Evolutionary conservation across 176 grass and related monocot species (phyloP).

Genomic region (Zea mays): DNA sequence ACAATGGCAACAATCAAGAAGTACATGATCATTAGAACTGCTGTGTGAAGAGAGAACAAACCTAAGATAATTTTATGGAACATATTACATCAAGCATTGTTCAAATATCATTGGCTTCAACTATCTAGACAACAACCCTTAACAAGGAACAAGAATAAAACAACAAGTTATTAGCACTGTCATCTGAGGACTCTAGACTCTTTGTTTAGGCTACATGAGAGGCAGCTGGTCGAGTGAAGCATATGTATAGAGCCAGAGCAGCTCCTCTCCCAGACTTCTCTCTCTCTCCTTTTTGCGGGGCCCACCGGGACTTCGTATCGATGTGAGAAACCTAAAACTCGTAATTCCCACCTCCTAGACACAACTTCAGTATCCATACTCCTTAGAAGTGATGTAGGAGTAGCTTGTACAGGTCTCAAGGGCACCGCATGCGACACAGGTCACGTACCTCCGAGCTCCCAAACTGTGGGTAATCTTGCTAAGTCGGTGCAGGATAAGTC

Average conservation of each 20-base stretch:
- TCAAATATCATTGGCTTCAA: slow-evolving; percentile 20
- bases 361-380: slow-evolving; percentile 36
- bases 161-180: slow-evolving; percentile 38
- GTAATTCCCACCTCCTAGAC: slow-evolving; percentile 40
- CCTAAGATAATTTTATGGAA: slow-evolving; percentile 42
- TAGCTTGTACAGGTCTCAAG: slow-evolving; percentile 39
- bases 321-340: slow-evolving; percentile 41
- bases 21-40: slow-evolving; percentile 39
- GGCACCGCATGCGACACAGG: slow-evolving; percentile 57
- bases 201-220: slow-evolving; percentile 38
- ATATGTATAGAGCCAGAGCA: slow-evolving; percentile 73
- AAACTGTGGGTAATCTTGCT: slow-evolving; percentile 53
- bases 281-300: neutral
- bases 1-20: slow-evolving; percentile 18
- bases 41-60: slow-evolving; percentile 7
- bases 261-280: slow-evolving; percentile 31
- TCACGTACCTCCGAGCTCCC: slow-evolving; percentile 54
- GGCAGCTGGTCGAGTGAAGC: slow-evolving; percentile 42
- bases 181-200: slow-evolving; percentile 40
- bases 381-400: slow-evolving; percentile 1
- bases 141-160: slow-evolving; percentile 26
- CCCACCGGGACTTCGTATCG: neutral
- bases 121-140: slow-evolving; percentile 36
- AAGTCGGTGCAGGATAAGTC: too few relatives aligned
- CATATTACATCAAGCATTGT: slow-evolving; percentile 38